Percentiles rank a stretch among this genome's conserved stretches.
These are phyloP conservation scores for Podaxis sp. DNA, from an alignment of 768 basidiomycete genomes.

Conservation along the genomic window DNA sequence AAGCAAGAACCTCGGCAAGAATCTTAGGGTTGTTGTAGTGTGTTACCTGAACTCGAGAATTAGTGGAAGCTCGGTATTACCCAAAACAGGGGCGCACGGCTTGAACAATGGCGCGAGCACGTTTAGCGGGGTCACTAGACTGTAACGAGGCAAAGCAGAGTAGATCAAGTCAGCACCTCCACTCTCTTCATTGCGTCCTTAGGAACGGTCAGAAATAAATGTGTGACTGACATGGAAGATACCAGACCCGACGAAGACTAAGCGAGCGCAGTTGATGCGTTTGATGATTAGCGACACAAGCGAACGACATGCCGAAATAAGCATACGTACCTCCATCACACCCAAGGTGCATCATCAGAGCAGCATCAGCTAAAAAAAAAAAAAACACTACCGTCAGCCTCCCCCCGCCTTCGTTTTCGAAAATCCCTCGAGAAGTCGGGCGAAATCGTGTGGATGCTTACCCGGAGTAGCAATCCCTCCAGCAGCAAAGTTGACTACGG, in stretches of 20 bases:
- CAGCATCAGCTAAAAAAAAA: conserved; percentile 75
- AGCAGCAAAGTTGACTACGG: conserved; percentile 96
- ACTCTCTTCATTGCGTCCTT: not conserved
- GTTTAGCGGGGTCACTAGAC: conserved; percentile 91
- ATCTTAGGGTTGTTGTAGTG: conserved; percentile 94
- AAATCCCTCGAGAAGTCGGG: not conserved
- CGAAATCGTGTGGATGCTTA: conserved; percentile 24
- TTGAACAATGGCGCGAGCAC: conserved; percentile 94
- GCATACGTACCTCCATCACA: conserved; percentile 81
- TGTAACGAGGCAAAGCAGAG: conserved; percentile 23
- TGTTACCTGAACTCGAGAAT: conserved; percentile 55
- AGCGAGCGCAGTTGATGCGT: conserved; percentile 2
- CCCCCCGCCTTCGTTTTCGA: not conserved
- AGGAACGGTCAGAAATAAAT: not conserved
- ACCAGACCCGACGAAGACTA: conserved; percentile 97
- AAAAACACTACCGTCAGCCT: not conserved
- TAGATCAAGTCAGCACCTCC: conserved; percentile 2
- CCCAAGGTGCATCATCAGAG: conserved; percentile 98
- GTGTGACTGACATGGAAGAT: conserved; percentile 79
- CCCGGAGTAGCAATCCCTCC: conserved; percentile 92
- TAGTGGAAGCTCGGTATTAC: conserved; percentile 3
- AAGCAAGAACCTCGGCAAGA: conserved; percentile 67
- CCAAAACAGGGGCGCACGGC: conserved; percentile 45
- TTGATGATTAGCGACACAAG: conserved; percentile 8
- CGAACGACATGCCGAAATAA: conserved; percentile 3